A percentile compares a stretch with the other conserved stretches of the same genome.
Evolutionary conservation across 768 basidiomycete genomes (phyloP).

Genomic region (Leucocoprinus sp.): DNA sequence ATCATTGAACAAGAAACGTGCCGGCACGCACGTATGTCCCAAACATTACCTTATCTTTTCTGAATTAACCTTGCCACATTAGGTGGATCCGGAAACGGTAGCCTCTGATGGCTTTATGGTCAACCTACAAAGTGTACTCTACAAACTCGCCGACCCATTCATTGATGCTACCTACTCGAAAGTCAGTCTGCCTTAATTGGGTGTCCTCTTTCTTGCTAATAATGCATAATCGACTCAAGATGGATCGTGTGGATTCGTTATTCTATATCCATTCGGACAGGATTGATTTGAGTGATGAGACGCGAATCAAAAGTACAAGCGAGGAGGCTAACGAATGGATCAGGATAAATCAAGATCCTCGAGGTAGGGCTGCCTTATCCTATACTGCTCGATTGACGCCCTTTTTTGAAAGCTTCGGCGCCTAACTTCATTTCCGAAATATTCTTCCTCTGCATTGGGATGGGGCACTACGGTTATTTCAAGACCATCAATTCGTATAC

Average conservation of each 20-base stretch:
- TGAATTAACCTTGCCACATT: background rate
- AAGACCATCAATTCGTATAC: slow-evolving; percentile 73
- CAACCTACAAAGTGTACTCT: slow-evolving; percentile 75
- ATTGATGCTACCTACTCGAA: slow-evolving; percentile 89
- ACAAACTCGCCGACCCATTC: slow-evolving; percentile 88
- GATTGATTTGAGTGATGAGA: slow-evolving; percentile 80
- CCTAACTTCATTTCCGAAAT: slow-evolving; percentile 95
- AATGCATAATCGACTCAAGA: slow-evolving; percentile 40
- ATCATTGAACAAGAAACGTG: slow-evolving; percentile 71
- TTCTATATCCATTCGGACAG: slow-evolving; percentile 70
- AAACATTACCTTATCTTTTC: background rate
- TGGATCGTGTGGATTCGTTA: slow-evolving; percentile 82
- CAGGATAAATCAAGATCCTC: slow-evolving; percentile 34
- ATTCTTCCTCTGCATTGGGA: slow-evolving; percentile 82
- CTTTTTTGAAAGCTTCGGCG: slow-evolving; percentile 35
- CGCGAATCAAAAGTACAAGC: slow-evolving; percentile 86
- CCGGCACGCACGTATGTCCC: slow-evolving; percentile 74
- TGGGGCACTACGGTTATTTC: slow-evolving; percentile 84
- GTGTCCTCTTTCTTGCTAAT: background rate
- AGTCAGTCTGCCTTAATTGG: slow-evolving; percentile 29
- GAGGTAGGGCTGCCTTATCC: slow-evolving; percentile 26
- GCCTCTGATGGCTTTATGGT: slow-evolving; percentile 90
- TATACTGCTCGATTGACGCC: background rate
- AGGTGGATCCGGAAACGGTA: slow-evolving; percentile 83
- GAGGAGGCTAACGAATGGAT: slow-evolving; percentile 79